Conservation (phyloP, 2,329 filamentous ascomycete species). For the Alternaria rosae region DNA sequence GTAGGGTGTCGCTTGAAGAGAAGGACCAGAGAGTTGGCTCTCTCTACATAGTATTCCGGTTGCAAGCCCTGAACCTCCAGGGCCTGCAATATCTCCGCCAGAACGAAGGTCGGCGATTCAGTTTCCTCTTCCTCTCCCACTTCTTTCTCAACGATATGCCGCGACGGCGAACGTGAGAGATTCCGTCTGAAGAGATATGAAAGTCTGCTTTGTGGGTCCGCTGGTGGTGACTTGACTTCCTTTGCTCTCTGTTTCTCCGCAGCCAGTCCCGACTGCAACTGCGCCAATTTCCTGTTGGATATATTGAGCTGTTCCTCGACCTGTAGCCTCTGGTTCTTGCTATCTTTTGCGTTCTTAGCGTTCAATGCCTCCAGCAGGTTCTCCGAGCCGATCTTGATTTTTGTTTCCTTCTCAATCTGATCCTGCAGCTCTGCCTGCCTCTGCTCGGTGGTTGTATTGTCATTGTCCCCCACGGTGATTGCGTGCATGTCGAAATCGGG, state of each 20-base stretch:
- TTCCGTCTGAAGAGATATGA: conserved; percentile 66
- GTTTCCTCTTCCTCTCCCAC: conserved; percentile 71
- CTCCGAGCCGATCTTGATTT: conserved; percentile 97
- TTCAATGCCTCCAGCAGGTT: conserved; percentile 96
- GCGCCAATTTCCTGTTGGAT: conserved; percentile 75
- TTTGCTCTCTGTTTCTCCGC: conserved; percentile 67
- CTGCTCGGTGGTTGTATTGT: conserved; percentile 70
- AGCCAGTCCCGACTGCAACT: conserved; percentile 66
- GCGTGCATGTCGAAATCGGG: conserved; percentile 64
- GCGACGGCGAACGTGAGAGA: conserved; percentile 61
- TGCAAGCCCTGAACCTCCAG: conserved; percentile 87
- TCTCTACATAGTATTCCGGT: conserved; percentile 93
- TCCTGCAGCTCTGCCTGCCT: conserved; percentile 79
- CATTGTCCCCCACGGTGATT: conserved; percentile 66
- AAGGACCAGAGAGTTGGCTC: conserved; percentile 91
- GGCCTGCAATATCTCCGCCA: conserved; percentile 89
- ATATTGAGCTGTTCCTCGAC: conserved; percentile 86
- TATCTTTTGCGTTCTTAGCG: conserved; percentile 93
- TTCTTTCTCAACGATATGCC: conserved; percentile 59
- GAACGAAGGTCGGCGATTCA: conserved; percentile 90
- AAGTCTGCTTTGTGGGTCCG: conserved; percentile 59
- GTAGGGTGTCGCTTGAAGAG: conserved; percentile 94
- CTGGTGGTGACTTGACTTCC: conserved; percentile 58
- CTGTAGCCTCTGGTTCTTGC: conserved; percentile 68
- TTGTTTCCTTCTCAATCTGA: conserved; percentile 90